Conservation (phyloP, 2,329 filamentous ascomycete genomes). For the Venturia aucupariae region DNA sequence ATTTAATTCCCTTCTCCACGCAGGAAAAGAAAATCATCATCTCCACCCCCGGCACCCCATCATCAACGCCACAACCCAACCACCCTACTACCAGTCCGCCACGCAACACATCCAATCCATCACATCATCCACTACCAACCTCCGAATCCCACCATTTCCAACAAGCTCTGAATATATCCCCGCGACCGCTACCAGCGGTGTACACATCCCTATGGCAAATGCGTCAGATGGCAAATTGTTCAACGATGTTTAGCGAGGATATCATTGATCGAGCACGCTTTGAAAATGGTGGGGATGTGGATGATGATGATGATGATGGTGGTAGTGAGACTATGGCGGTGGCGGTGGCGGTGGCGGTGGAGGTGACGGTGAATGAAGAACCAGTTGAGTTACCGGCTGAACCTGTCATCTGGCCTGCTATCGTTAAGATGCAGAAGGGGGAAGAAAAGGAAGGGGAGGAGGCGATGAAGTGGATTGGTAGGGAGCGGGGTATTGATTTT, state of each 20-base stretch:
- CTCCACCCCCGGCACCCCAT: background rate
- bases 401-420: background rate
- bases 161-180: background rate
- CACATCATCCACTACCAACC: background rate
- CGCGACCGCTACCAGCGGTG: background rate
- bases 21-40: background rate
- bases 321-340: too few relatives aligned
- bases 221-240: background rate
- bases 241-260: background rate
- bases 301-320: too few relatives aligned
- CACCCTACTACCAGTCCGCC: too few relatives aligned
- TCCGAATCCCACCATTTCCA: background rate
- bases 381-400: background rate
- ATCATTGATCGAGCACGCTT: background rate
- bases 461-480: background rate
- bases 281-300: background rate
- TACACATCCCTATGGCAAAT: background rate
- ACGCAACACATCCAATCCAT: background rate
- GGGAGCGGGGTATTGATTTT: background rate
- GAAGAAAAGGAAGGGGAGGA: background rate
- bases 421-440: background rate
- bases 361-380: background rate
- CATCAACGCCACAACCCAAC: too few relatives aligned
- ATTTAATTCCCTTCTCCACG: background rate
- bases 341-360: too few relatives aligned